Conservation (phyloP, 225 moss, liverwort and hornwort species). For the Antitrichia curtipendula region DNA sequence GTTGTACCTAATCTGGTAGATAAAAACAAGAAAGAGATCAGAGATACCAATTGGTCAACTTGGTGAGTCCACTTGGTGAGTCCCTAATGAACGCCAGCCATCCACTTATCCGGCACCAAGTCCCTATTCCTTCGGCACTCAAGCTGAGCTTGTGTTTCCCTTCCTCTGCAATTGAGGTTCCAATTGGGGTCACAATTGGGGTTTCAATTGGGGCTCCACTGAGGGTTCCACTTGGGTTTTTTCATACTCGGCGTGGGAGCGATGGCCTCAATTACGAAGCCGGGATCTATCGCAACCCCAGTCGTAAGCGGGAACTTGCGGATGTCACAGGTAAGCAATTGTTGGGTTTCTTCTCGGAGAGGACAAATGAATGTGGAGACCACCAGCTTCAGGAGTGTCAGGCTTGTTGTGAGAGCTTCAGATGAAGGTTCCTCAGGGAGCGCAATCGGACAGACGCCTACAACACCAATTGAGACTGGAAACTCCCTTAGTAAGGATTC, state of each 20-base stretch:
- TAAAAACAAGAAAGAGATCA: neutral
- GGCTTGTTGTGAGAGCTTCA: constrained; percentile 41
- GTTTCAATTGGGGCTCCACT: neutral
- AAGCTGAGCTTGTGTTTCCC: neutral
- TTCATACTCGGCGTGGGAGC: neutral
- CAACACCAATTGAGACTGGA: neutral
- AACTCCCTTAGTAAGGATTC: neutral
- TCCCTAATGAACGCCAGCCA: neutral
- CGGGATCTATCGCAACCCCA: neutral
- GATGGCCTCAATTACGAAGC: constrained; percentile 26
- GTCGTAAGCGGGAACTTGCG: neutral
- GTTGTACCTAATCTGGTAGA: neutral
- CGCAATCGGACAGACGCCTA: constrained; percentile 25
- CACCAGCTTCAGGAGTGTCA: neutral
- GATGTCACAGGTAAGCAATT: neutral
- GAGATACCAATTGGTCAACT: neutral
- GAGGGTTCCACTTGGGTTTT: neutral
- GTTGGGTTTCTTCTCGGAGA: neutral
- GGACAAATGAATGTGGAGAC: neutral
- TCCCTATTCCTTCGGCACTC: neutral
- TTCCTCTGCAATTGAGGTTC: neutral
- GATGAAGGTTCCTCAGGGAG: constrained; percentile 29
- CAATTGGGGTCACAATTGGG: neutral
- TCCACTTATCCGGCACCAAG: constrained; percentile 1
- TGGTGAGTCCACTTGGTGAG: constrained; percentile 29